Evolutionary conservation across 169 alveolate genomes (phyloP).

Genomic region (Cryptosporidium sp.): DNA sequence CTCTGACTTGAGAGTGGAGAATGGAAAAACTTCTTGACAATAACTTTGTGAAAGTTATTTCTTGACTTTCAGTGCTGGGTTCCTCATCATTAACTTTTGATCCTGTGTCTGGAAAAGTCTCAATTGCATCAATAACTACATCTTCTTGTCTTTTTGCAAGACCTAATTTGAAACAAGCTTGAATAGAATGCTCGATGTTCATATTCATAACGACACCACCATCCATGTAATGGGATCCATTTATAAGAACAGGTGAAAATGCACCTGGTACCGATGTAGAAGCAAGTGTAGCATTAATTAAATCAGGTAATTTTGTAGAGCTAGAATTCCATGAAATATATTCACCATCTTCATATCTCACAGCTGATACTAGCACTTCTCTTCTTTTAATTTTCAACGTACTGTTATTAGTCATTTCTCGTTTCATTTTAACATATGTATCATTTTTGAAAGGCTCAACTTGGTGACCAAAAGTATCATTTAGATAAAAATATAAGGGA

Average conservation of each 20-base stretch:
- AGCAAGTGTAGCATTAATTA: conserved; percentile 65
- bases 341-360: conserved; percentile 71
- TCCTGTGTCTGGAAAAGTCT: conserved; percentile 57
- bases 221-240: conserved; percentile 69
- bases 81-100: conserved; percentile 6
- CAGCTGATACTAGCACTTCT: conserved; percentile 66
- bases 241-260: conserved; percentile 65
- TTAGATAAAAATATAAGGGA: conserved; percentile 26
- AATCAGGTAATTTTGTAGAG: conserved; percentile 19
- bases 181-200: conserved; percentile 62
- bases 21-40: conserved; percentile 56
- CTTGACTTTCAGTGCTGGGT: neutral
- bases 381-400: conserved; percentile 48
- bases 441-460: conserved; percentile 54
- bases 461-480: conserved; percentile 60
- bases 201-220: conserved; percentile 71
- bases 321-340: conserved; percentile 71
- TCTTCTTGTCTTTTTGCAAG: conserved; percentile 68
- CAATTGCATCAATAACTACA: conserved; percentile 69
- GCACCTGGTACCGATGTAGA: conserved; percentile 75
- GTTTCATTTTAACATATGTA: conserved; percentile 20
- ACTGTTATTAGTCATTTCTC: neutral
- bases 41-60: conserved; percentile 32
- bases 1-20: conserved; percentile 66
- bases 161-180: conserved; percentile 63